Conservation (phyloP, 805 yeast species). For the Wickerhamiella nectarea region DNA sequence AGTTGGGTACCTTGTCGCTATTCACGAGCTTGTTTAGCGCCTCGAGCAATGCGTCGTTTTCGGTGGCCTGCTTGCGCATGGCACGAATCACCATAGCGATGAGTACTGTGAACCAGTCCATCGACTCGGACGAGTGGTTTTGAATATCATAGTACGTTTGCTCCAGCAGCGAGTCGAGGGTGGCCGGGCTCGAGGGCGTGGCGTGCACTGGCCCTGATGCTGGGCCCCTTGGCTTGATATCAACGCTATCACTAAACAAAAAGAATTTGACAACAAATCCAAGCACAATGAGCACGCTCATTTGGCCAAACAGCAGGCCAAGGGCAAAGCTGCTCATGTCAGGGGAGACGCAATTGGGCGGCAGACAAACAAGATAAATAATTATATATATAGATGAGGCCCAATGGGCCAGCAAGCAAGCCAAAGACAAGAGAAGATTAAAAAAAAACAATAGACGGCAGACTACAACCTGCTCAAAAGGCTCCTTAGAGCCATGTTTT, state of each 20-base stretch:
- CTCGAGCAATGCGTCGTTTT: conserved; percentile 71
- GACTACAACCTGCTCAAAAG: neutral
- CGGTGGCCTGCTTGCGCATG: conserved; percentile 75
- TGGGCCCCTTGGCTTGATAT: conserved; percentile 14
- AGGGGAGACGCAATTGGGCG: neutral
- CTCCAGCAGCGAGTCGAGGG: conserved; percentile 46
- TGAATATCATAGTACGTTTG: conserved; percentile 87
- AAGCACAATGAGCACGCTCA: conserved; percentile 28
- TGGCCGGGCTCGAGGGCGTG: conserved; percentile 19
- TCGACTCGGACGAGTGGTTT: conserved; percentile 73
- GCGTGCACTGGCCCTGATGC: conserved; percentile 16
- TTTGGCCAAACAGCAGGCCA: conserved; percentile 31
- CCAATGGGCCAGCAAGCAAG: too few species aligned
- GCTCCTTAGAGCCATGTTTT: neutral
- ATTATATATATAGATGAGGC: neutral
- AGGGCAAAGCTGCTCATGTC: conserved; percentile 23
- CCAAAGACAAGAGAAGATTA: too few species aligned
- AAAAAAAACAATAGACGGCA: neutral
- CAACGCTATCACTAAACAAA: conserved; percentile 29
- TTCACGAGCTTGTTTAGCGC: conserved; percentile 31
- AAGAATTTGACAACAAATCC: conserved; percentile 30
- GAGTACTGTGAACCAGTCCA: conserved; percentile 94
- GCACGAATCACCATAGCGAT: conserved; percentile 84
- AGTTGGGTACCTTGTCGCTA: conserved; percentile 58
- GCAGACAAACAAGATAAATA: neutral